These are phyloP conservation scores for Jimgerdemannia lactiflua DNA, from an alignment of 192 early-diverging fungal genomes.

Conservation along the genomic window DNA sequence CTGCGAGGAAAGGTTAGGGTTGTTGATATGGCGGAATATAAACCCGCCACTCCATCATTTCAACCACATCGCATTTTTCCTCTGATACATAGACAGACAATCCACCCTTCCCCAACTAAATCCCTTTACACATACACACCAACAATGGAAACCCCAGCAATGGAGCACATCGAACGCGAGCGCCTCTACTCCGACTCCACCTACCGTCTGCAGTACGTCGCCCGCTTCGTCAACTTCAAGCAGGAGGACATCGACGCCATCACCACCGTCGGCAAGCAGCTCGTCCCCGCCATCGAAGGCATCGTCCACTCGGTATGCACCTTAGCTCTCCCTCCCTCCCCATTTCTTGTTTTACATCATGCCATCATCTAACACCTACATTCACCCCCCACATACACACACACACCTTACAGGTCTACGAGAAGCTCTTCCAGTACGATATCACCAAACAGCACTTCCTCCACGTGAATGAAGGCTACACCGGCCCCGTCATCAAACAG, in stretches of 20 bases:
- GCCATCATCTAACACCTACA: slow-evolving; percentile 58
- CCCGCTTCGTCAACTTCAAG: slow-evolving; percentile 70
- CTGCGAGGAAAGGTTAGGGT: too few species aligned
- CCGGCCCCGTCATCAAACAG: slow-evolving; percentile 13
- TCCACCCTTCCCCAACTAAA: too few species aligned
- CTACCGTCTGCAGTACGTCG: slow-evolving; percentile 80
- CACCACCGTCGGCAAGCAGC: not conserved
- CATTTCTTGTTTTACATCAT: slow-evolving; percentile 24
- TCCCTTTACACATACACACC: too few species aligned
- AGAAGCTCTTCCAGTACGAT: slow-evolving; percentile 66
- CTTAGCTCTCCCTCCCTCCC: slow-evolving; percentile 12
- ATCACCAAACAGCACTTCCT: slow-evolving; percentile 72
- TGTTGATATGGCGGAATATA: too few species aligned
- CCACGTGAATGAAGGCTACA: slow-evolving; percentile 63
- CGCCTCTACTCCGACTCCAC: slow-evolving; percentile 67
- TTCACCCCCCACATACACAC: slow-evolving; percentile 59
- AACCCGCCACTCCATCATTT: too few species aligned
- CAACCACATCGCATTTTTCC: too few species aligned
- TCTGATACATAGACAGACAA: too few species aligned
- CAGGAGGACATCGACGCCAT: slow-evolving; percentile 10
- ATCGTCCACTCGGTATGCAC: not conserved
- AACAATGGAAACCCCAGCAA: slow-evolving; percentile 5
- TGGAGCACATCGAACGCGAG: slow-evolving; percentile 62
- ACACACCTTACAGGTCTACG: slow-evolving; percentile 73
- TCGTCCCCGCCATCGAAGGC: not conserved